A percentile compares a stretch with the other conserved stretches of the same genome.
These are phyloP conservation scores for Kwoniella dejecticola DNA, from an alignment of 768 basidiomycete species.

Conservation along the genomic window DNA sequence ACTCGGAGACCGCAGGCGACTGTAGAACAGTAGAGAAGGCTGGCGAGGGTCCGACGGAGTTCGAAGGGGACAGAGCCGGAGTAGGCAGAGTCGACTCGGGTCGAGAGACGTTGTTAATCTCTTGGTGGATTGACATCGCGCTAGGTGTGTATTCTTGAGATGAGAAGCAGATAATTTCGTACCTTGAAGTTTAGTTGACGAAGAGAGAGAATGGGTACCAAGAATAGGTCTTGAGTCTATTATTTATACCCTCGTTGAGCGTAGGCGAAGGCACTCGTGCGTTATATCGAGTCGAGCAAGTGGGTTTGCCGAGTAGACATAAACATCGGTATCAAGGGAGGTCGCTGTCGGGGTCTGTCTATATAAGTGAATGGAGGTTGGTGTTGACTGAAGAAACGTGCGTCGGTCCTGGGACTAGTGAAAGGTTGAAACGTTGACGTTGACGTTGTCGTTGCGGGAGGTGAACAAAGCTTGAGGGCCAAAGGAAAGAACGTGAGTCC, in stretches of 20 bases:
- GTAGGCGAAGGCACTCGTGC: no score
- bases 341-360: no score
- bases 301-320: no score
- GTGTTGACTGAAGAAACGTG: not conserved
- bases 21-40: slow-evolving; percentile 28
- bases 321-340: no score
- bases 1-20: slow-evolving; percentile 37
- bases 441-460: no score
- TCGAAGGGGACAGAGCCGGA: slow-evolving; percentile 22
- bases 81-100: slow-evolving; percentile 16
- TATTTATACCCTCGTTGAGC: no score
- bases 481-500: no score
- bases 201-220: no score
- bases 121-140: not conserved
- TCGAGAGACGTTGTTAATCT: slow-evolving; percentile 4
- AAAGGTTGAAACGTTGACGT: not conserved
- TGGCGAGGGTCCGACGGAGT: slow-evolving; percentile 20
- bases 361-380: not conserved
- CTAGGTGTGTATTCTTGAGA: not conserved
- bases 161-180: no score
- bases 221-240: no score
- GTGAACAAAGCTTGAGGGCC: no score
- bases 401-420: not conserved
- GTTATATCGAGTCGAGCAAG: no score
- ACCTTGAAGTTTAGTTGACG: not conserved